These are phyloP conservation scores for Salix dunnii DNA, from an alignment of 345 rosid genomes.

Conservation along the genomic window DNA sequence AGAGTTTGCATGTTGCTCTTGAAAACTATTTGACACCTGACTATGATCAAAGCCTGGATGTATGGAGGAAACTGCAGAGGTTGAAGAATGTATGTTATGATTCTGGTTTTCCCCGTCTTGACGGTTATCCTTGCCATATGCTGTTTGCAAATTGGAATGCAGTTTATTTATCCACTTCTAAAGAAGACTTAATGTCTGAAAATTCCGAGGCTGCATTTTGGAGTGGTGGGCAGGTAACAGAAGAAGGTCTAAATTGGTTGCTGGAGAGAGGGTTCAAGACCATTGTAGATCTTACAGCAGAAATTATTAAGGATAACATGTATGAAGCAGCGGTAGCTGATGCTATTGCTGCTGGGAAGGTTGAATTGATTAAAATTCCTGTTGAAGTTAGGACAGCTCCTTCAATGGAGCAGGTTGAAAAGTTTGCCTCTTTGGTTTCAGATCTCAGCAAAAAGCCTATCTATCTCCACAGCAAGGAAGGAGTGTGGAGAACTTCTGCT, in stretches of 20 bases:
- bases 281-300: constrained; percentile 82
- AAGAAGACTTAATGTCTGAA: constrained; percentile 42
- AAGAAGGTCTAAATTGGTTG: constrained; percentile 84
- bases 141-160: constrained; percentile 82
- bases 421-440: constrained; percentile 73
- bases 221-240: constrained; percentile 88
- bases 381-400: constrained; percentile 84
- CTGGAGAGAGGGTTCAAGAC: constrained; percentile 72
- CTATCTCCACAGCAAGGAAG: constrained; percentile 93
- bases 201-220: constrained; percentile 78
- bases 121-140: constrained; percentile 61
- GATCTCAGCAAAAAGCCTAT: constrained; percentile 73
- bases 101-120: constrained; percentile 71
- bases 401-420: constrained; percentile 83
- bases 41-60: constrained; percentile 57
- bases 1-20: constrained; percentile 90
- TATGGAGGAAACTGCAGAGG: constrained; percentile 92
- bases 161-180: constrained; percentile 54
- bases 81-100: constrained; percentile 91
- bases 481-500: constrained; percentile 80
- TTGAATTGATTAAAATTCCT: constrained; percentile 67
- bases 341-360: constrained; percentile 55
- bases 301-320: constrained; percentile 70
- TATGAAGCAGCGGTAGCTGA: constrained; percentile 62
- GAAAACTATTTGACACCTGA: constrained; percentile 73